Evolutionary conservation across 1,139 yeast species (phyloP), one percentile per base, ranked within the genome.

Genomic region (Diutina rugosa): DNA sequence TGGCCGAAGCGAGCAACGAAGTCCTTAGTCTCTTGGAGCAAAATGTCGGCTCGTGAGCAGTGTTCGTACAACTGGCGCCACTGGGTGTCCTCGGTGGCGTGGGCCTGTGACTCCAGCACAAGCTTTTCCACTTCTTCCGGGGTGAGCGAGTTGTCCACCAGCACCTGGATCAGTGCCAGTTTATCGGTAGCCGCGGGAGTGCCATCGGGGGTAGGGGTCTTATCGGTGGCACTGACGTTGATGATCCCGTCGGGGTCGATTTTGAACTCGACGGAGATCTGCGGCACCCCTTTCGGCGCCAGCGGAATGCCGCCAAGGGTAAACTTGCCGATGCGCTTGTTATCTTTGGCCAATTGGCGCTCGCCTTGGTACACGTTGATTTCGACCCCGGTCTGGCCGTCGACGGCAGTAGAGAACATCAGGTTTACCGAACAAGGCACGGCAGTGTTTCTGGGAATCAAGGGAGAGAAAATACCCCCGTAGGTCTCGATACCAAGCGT

Each of bases 191-290:
- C 26, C 16, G 68, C 68, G 12, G 65, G 67, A 59, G 64, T 63
- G 45, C 64, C 71, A 55, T 69, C 67, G 0, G 77, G 73, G 59
- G 74, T 73, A 28, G 84, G 81, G 0, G 85, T 82, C 61, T 79
- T 80, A 63, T 87, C 95, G 32, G 74, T 72, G 0, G 93, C 95
- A 58, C 84, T 76, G 1, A 87, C 93, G 61, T 84, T 84, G 57
- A 87, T 84, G 55, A 87, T 87, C 16, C 95, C 95, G 70, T 87
- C 93, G 0, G 90, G 91, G 69, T 87, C 91, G 57, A 87, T 84
- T 65, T 82, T 89, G 69, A 86, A 87, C 1, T 81, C 73, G 8
- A 87, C 93, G 35, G 80, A 82, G 58, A 87, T 84, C 65, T 87
- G 89, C 3, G 95, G 91, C 6, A 78, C 77, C 18, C 95, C 93